Base-by-base conservation (phyloP, 192 early-diverging fungal species). In the Coemansia sp. region DNA sequence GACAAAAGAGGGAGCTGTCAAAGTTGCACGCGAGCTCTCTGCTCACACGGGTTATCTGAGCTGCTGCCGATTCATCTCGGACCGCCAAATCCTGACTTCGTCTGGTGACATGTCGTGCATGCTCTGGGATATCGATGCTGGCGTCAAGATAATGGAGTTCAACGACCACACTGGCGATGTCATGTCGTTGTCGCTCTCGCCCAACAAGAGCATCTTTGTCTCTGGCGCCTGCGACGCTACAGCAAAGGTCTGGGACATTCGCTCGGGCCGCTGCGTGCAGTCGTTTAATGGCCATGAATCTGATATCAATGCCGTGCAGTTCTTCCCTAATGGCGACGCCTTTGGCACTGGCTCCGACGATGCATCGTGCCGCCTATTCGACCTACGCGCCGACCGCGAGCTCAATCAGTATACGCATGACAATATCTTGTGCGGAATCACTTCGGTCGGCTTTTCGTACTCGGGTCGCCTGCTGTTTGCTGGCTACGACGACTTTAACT, bases 71-170 rank as follows among this genome's bases (percentile, higher is more conserved):
- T 99, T 98, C 79, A 87, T 98, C 66, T 91, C 90, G 40, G 98
- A 99, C 83, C 87, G 96, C 22, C 96, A 97, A 77, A 98, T 99
- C 62, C 79, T 99, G 65, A 97, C 98, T 1, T 86, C 89, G 12
- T 97, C 95, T 60, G 98, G 98, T 39, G 98, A 99, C 80, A 98
- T 98, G 96, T 93, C 91, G 66, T 98, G 96, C 83, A 98, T 99
- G 93, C 90, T 99, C 40, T 99, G 98, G 98, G 98, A 99, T 86
- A 95, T 99, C 71, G 98, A 98, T 84, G 96, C 98, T 1, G 98
- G 98, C 47, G 89, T 97, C 76, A 99, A 98, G 86, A 92, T 91
- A 41, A 89, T 94, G 76, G 96, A 98, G 80, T 99, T 98, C 73
- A 96, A 87, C 71, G 98, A 99, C 81, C 98, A 99, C 75, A 95